Conservation (phyloP, 2,329 filamentous ascomycete genomes). For the Aureobasidium sp. region DNA sequence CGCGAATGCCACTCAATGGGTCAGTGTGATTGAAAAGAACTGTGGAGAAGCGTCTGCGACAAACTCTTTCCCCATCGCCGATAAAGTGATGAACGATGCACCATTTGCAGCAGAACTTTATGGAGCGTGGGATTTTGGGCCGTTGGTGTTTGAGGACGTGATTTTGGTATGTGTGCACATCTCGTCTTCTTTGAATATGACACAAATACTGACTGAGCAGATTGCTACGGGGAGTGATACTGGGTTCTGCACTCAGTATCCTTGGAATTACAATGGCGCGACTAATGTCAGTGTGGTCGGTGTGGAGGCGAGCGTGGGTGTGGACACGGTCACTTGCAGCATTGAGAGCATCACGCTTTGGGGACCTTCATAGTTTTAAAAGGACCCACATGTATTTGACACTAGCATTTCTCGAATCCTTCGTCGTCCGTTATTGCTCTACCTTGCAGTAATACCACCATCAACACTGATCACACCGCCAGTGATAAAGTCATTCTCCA, state of each 20-base stretch:
- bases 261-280: neutral
- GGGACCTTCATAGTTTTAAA: neutral
- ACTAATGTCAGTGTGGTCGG: neutral
- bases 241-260: neutral
- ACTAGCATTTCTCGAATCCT: neutral
- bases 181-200: too few relatives aligned
- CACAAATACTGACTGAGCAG: neutral
- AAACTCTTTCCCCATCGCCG: neutral
- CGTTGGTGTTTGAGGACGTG: neutral
- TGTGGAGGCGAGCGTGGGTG: neutral
- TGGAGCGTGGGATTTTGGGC: neutral
- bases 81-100: neutral
- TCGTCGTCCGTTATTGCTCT: neutral
- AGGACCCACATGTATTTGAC: too few relatives aligned
- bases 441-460: conserved; percentile 20
- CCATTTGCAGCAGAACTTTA: neutral
- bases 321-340: neutral
- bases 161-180: neutral
- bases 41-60: neutral
- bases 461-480: neutral
- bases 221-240: neutral
- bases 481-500: neutral
- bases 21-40: neutral
- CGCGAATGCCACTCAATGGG: neutral
- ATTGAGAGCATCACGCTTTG: neutral